Base-by-base conservation (phyloP, 2,329 filamentous ascomycete species). In the Aspergillus sp. region DNA sequence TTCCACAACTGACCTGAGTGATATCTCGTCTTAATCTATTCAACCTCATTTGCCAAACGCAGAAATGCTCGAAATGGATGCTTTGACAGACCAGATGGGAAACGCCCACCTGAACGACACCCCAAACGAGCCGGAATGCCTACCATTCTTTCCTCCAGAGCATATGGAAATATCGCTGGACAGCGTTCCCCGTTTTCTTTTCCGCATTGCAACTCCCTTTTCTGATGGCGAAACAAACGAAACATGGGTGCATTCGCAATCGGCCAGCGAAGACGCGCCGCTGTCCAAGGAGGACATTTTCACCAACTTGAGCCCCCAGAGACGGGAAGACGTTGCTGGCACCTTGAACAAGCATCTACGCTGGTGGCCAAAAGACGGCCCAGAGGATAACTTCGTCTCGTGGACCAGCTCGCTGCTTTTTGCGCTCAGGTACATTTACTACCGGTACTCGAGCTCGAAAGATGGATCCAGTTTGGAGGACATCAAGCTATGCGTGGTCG, bases 371-470 rank as follows among this genome's bases (percentile, higher is more conserved):
- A 33, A 34, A 4, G n/a, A 36, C 12, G 26, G 8, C 5, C 1
- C 22, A 2, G 26, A 37, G 24, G 41, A 41, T 28, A 41, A 41
- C 15, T 41, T 42, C 24, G 39, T 44, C 8, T 40, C 39, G 3
- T 44, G 36, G 39, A 42, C 41, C 5, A 44, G 36, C 32, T 44
- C 41, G 3, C 31, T 42, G 13, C 34, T 40, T 10, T 40, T 42
- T 28, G 39, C 39, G 4, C 29, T 44, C 17, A 34, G 40, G 26
- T 46, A 40, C 33, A 46, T 46, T 30, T 46, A 43, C 27, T 44
- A 44, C 24, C 33, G 41, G 25, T 33, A 40, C 30, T n/a, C n/a
- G n/a, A n/a, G n/a, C n/a, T n/a, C 3, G 5, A 17, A 15, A 34
- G 38, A 43, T 26, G 17, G 30, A 16, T 41, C 35, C 25, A 26